Base-by-base conservation (phyloP, 73 alveolate species). In the Durusdinium trenchii region DNA sequence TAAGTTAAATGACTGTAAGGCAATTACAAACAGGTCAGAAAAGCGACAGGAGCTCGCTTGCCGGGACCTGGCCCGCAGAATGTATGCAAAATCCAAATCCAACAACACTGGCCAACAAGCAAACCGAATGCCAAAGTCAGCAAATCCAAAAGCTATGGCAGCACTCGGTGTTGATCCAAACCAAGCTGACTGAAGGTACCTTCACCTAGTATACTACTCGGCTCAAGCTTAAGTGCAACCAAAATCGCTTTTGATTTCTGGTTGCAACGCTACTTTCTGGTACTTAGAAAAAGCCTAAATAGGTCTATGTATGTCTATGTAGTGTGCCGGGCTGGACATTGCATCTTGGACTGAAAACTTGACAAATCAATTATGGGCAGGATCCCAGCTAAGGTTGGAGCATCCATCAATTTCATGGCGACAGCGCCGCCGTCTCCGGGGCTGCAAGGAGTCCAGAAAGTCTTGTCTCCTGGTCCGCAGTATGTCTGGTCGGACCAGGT, bases 341-440 rank as follows among this genome's bases (percentile, higher is more conserved):
- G 12, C 23, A 12, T 23, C 12, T 57, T 12, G 69, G 69, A 23
- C 69, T 23, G 69, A 57, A 57, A 57, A 57, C 12, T 57, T 57
- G 69, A 16, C 69, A 16, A 57, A 57, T 57, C 69, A 57, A 57
- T 57, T 57, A 57, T 57, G 23, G 23, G n/a, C n/a, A n/a, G n/a
- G n/a, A n/a, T n/a, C n/a, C n/a, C n/a, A n/a, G 38, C 82, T 35
- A 48, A 69, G 82, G 50, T 32, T 18, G 3, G 96, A 45, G 94
- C 95, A 60, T 99, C 99, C 99, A 95, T 99, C 98, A 99, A 94
- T 45, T 95, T 99, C 99, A 99, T 99, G 87, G 92, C 98, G 75
- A 90, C 94, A 10, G 99, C 99, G 18, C 99, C 99, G 14, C 99
- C 99, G 64, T 93, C 99, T 36, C 99, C 95, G 42, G 99, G 99